Evolutionary conservation across 371 early-diverging fungal genomes (phyloP), one percentile per base, ranked within the genome.

Genomic region (Apophysomyces elegans): DNA sequence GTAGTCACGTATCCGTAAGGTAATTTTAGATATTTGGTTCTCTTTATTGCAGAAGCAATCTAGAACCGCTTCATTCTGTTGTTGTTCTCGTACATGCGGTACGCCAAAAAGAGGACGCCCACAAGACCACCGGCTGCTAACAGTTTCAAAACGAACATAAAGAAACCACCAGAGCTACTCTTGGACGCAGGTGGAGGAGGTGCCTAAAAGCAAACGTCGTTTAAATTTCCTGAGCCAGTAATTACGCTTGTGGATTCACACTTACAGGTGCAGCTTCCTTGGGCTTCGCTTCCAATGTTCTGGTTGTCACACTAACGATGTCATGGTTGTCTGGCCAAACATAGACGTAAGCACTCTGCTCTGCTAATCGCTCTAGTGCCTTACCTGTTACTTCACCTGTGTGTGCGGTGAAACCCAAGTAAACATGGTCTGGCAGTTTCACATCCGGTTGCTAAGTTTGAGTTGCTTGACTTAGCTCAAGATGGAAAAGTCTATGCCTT

Each of bases 341-440:
- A 14, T 14, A n/a, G 18, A 62, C 37, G 32, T 58, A 62, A 44
- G 39, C 18, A 21, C 59, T 5, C 47, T 21, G 39, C 12, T 18
- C 6, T 50, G 57, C 45, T 35, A 14, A 54, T 13, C n/a, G 14
- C 56, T 9, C 36, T 9, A 47, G 26, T 7, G 26, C 14, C 43
- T 26, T 76, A 86, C 87, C 91, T 41, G 88, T 83, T 37, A 96
- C 88, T 61, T 94, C 96, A 62, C 98, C 98, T 0, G 98, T 98
- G 46, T 88, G 86, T 7, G 96, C 93, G 46, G 92, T 85, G 80
- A 96, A 97, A 9, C 97, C 97, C 18, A 97, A 79, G 76, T 93
- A 97, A 14, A 88, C 83, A 58, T 80, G 71, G 2, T 77, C 66
- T 0, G 97, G 96, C 65, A 98, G 77, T 26, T 78, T 77, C 18